Percentiles rank a stretch among this genome's conserved stretches.
Conservation (phyloP, 2,329 filamentous ascomycete species). For the Aspergillus luchuensis region DNA sequence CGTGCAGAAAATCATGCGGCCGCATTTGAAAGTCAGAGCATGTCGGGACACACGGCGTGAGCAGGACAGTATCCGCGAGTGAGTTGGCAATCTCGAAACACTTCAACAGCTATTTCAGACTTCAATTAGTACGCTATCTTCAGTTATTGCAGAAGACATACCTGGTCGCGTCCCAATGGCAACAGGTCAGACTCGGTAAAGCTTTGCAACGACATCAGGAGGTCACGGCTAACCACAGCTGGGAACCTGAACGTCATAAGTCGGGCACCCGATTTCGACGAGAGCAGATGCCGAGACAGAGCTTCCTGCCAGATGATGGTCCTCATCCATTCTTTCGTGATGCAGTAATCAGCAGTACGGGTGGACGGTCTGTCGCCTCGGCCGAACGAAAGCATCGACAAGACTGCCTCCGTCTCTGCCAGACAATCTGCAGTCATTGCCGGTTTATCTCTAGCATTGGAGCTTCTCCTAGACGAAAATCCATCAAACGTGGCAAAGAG, state of each 20-base stretch:
- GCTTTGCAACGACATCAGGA: slow-evolving; percentile 26
- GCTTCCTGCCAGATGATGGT: slow-evolving; percentile 37
- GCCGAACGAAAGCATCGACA: slow-evolving; percentile 22
- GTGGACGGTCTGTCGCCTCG: slow-evolving; percentile 19
- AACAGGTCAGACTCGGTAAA: slow-evolving; percentile 31
- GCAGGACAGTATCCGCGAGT: slow-evolving; percentile 32
- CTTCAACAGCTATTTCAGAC: slow-evolving; percentile 28
- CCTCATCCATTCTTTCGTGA: slow-evolving; percentile 37
- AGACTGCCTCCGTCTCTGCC: slow-evolving; percentile 23
- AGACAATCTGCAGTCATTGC: slow-evolving; percentile 10
- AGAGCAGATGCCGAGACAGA: slow-evolving; percentile 28
- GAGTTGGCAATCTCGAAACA: slow-evolving; percentile 38
- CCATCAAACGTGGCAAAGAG: slow-evolving; percentile 31
- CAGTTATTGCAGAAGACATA: slow-evolving; percentile 10
- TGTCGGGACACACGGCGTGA: slow-evolving; percentile 10
- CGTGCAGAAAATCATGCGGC: slow-evolving; percentile 33
- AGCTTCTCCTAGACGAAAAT: slow-evolving; percentile 15
- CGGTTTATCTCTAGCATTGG: not conserved
- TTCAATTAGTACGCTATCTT: not conserved
- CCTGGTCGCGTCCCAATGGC: slow-evolving; percentile 35
- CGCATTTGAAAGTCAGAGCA: slow-evolving; percentile 22
- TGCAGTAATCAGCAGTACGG: slow-evolving; percentile 32
- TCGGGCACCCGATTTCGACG: slow-evolving; percentile 23
- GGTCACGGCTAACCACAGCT: slow-evolving; percentile 26
- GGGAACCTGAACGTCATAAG: slow-evolving; percentile 33